Percentiles rank a stretch among this genome's conserved stretches.
Evolutionary conservation across 1,139 yeast genomes (phyloP).

Genomic region (Debaryomyces sp.): DNA sequence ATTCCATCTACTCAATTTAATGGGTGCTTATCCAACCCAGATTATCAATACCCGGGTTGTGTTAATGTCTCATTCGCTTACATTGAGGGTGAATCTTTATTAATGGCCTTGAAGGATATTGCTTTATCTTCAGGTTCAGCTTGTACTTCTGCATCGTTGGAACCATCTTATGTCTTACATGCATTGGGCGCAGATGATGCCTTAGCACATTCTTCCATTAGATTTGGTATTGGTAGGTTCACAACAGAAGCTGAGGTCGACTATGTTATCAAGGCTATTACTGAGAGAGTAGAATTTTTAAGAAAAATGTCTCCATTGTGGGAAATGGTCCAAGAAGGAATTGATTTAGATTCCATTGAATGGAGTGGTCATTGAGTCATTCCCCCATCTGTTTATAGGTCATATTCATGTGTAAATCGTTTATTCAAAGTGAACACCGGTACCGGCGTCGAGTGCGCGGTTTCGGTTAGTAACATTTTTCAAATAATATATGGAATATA

Average conservation of each 20-base stretch:
- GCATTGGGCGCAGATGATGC: slow-evolving; percentile 99
- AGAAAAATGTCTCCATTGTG: slow-evolving; percentile 94
- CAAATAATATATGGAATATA: neutral
- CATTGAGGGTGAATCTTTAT: slow-evolving; percentile 94
- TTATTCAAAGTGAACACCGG: slow-evolving; percentile 6
- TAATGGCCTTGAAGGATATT: slow-evolving; percentile 97
- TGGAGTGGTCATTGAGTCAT: slow-evolving; percentile 89
- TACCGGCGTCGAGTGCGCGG: slow-evolving; percentile 8
- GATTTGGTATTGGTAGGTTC: slow-evolving; percentile 97
- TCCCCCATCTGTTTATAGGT: slow-evolving; percentile 2
- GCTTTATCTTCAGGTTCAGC: slow-evolving; percentile 98
- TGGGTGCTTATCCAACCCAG: slow-evolving; percentile 67
- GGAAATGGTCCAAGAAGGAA: slow-evolving; percentile 99
- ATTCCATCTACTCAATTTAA: slow-evolving; percentile 89
- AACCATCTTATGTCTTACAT: slow-evolving; percentile 94
- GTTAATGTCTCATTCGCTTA: slow-evolving; percentile 96
- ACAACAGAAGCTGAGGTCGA: slow-evolving; percentile 96
- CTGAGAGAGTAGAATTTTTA: slow-evolving; percentile 85
- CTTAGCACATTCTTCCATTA: slow-evolving; percentile 92
- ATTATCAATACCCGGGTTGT: slow-evolving; percentile 81
- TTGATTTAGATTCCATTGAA: slow-evolving; percentile 88
- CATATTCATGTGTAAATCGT: slow-evolving; percentile 1
- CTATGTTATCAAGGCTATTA: slow-evolving; percentile 85
- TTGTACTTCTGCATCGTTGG: slow-evolving; percentile 97
- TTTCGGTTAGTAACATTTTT: slow-evolving; percentile 1